Evolutionary conservation across 495 filamentous ascomycete genomes (phyloP), one percentile per base, ranked within the genome.

Genomic region (Penicillium egyptiacum): DNA sequence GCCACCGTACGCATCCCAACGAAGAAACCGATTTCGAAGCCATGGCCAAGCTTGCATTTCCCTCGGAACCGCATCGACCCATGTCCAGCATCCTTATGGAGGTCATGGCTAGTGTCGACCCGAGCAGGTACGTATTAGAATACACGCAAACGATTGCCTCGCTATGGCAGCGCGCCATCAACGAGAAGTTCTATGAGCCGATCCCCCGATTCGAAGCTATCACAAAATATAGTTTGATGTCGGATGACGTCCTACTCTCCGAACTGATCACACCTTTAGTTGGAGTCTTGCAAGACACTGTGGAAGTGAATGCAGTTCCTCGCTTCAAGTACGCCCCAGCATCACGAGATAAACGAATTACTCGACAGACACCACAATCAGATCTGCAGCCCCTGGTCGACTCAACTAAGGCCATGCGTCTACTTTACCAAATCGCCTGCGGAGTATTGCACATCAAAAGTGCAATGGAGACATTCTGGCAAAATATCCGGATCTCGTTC

Each of bases 151-250:
- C 79, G 12, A 70, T 88, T 23, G 71, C 83, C 31, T 71, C 69
- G 17, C 57, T 89, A n/a, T 90, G 87, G 87, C 71, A 77, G 14
- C 81, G 75, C 26, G 85, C 84, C 57, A 66, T 90, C 45, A 68
- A 75, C 23, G 87, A 89, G 59, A 76, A 76, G 52, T 84, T 79
- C 62, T 86, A 78, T 59, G 67, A 72, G 22, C 82, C 87, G 5
- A 59, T 90, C 4, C 76, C 80, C 52, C 78, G 86, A 37, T 75
- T 90, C 28, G 60, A 87, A 50, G 76, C 82, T 44, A 68, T 87
- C 22, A 65, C 84, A 20, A 71, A 75, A 42, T 82, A 79, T 55
- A 69, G 86, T 33, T 70, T 90, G 14, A 65, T 72, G 43, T 68
- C 79, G 59, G 79, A 84, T 58, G 72, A 74, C 25, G 58, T 73